Evolutionary conservation across 768 basidiomycete species (phyloP).

Genomic region (Tylopilus felleus): DNA sequence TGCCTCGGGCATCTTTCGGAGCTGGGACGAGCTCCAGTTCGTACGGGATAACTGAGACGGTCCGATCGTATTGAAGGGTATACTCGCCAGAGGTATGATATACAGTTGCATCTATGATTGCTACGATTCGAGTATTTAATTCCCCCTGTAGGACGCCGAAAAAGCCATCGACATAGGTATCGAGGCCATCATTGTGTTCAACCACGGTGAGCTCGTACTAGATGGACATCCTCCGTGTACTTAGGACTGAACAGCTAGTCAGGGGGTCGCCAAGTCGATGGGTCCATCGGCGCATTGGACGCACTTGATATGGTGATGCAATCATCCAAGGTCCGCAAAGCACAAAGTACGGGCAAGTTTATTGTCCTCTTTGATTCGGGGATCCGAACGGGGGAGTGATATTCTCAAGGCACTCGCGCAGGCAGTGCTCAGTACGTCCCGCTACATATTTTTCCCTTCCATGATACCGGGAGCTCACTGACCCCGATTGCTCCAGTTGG

Average conservation of each 20-base stretch:
- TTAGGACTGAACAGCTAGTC: neutral
- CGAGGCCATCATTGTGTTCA: conserved; percentile 77
- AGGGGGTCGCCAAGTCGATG: conserved; percentile 79
- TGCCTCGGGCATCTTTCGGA: conserved; percentile 17
- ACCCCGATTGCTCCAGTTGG: conserved; percentile 27
- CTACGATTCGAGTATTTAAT: neutral
- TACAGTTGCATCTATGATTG: neutral
- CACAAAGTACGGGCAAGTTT: conserved; percentile 57
- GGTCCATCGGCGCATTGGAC: conserved; percentile 68
- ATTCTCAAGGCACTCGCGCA: conserved; percentile 55
- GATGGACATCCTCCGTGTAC: neutral
- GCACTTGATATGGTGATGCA: conserved; percentile 67
- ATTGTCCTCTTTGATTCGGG: conserved; percentile 70
- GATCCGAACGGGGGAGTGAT: conserved; percentile 52
- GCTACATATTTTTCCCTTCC: neutral
- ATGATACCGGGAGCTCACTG: neutral
- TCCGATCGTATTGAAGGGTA: conserved; percentile 24
- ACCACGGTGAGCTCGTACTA: conserved; percentile 53
- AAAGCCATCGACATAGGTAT: conserved; percentile 60
- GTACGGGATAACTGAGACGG: conserved; percentile 45
- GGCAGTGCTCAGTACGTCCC: conserved; percentile 41
- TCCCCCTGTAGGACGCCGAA: conserved; percentile 39
- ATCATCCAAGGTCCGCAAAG: conserved; percentile 54
- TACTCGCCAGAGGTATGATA: neutral
- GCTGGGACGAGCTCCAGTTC: conserved; percentile 41